Evolutionary conservation across 2,329 filamentous ascomycete species (phyloP).

Genomic region (Calonectria honghensis): DNA sequence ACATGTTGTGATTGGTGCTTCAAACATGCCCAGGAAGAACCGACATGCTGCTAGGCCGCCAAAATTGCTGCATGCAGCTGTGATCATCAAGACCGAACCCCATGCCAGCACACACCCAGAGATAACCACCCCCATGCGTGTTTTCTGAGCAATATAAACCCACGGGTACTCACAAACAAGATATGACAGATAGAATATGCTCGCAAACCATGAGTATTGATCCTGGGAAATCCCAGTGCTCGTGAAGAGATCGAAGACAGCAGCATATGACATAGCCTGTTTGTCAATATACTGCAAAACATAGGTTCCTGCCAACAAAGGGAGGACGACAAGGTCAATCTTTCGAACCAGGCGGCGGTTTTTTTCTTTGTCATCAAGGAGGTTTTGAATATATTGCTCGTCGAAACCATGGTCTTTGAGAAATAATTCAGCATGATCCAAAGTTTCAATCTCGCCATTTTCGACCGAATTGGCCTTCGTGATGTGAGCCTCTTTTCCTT

Average conservation of each 20-base stretch:
- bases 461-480: slow-evolving; percentile 45
- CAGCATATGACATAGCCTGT: slow-evolving; percentile 70
- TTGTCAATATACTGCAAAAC: slow-evolving; percentile 74
- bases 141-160: slow-evolving; percentile 60
- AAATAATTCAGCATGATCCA: slow-evolving; percentile 47
- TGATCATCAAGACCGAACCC: slow-evolving; percentile 64
- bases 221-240: slow-evolving; percentile 65
- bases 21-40: slow-evolving; percentile 68
- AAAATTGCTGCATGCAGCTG: slow-evolving; percentile 64
- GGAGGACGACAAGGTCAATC: slow-evolving; percentile 69
- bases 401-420: slow-evolving; percentile 50
- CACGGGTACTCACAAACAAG: slow-evolving; percentile 64
- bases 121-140: slow-evolving; percentile 60
- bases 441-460: slow-evolving; percentile 42
- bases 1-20: slow-evolving; percentile 68
- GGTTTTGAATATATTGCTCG: slow-evolving; percentile 47
- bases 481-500: slow-evolving; percentile 39
- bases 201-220: slow-evolving; percentile 71
- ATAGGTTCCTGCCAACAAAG: slow-evolving; percentile 68
- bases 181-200: slow-evolving; percentile 73
- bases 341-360: slow-evolving; percentile 57
- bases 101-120: slow-evolving; percentile 57
- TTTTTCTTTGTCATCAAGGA: slow-evolving; percentile 40
- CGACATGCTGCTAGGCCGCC: slow-evolving; percentile 65
- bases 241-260: slow-evolving; percentile 72